Percentiles rank a stretch among this genome's conserved stretches.
phyloP scores from a whole-genome alignment of 1,284 basidiomycete species.

The Ustilago cynodontis region DNA sequence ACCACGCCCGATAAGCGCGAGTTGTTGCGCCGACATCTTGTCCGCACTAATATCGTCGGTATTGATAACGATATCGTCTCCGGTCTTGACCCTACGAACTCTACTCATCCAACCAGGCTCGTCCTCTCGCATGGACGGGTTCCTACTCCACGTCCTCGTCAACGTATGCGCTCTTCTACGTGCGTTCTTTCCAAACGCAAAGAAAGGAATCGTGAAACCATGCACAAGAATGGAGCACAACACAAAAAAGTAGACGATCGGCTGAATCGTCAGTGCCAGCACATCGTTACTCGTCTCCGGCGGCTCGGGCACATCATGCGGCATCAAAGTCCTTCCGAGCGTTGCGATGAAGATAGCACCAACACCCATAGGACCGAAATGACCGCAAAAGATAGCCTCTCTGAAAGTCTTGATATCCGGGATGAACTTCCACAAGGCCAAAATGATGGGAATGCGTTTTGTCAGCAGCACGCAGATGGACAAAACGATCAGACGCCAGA shows the following conservation, averaged over 20 bases:
- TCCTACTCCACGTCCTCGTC: constrained; percentile 60
- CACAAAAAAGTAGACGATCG: constrained; percentile 69
- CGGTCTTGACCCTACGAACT: constrained; percentile 53
- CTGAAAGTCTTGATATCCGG: constrained; percentile 70
- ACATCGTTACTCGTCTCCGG: constrained; percentile 64
- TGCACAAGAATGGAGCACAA: constrained; percentile 68
- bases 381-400: constrained; percentile 68
- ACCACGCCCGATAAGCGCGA: constrained; percentile 60
- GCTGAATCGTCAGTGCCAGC: constrained; percentile 66
- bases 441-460: constrained; percentile 67
- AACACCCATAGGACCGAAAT: constrained; percentile 69
- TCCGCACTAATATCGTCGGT: constrained; percentile 53
- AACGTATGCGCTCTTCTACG: constrained; percentile 59
- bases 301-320: constrained; percentile 60
- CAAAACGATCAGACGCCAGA: constrained; percentile 67
- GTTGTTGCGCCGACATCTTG: constrained; percentile 58
- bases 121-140: constrained; percentile 54
- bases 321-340: constrained; percentile 60
- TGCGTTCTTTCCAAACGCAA: constrained; percentile 63
- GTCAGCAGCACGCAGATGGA: constrained; percentile 63
- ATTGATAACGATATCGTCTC: constrained; percentile 55
- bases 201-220: constrained; percentile 69
- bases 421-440: constrained; percentile 67
- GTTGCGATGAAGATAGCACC: constrained; percentile 69
- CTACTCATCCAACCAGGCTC: constrained; percentile 66